These are phyloP conservation scores for Colletotrichum sp. DNA, from an alignment of 2,329 filamentous ascomycete species.

Conservation along the genomic window DNA sequence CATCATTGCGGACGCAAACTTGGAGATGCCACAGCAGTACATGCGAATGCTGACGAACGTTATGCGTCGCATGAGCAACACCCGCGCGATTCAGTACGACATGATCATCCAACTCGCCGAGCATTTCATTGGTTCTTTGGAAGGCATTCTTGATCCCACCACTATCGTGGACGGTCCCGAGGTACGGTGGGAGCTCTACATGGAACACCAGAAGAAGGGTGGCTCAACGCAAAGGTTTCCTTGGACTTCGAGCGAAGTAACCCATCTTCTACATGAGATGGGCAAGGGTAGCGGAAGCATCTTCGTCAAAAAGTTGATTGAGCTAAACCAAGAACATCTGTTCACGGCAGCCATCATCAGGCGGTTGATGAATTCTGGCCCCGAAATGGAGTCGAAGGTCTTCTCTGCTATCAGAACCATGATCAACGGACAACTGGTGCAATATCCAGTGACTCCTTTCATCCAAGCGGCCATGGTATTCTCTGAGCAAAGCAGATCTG, in stretches of 20 bases:
- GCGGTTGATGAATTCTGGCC: slow-evolving; percentile 58
- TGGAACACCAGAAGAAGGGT: slow-evolving; percentile 29
- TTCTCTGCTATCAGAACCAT: slow-evolving; percentile 57
- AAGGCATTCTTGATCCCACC: slow-evolving; percentile 37
- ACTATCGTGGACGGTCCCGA: slow-evolving; percentile 41
- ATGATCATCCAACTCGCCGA: slow-evolving; percentile 56
- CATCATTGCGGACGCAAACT: slow-evolving; percentile 61
- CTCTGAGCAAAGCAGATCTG: slow-evolving; percentile 45
- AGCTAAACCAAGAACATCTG: slow-evolving; percentile 60
- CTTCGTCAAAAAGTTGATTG: slow-evolving; percentile 71
- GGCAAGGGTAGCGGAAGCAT: slow-evolving; percentile 45
- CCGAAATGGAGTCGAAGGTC: slow-evolving; percentile 56
- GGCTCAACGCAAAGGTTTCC: slow-evolving; percentile 35
- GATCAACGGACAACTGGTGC: slow-evolving; percentile 55
- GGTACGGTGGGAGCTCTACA: slow-evolving; percentile 40
- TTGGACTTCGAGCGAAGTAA: slow-evolving; percentile 51
- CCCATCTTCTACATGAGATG: slow-evolving; percentile 50
- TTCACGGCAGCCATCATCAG: slow-evolving; percentile 62
- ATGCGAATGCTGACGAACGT: slow-evolving; percentile 57
- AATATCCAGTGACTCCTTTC: slow-evolving; percentile 57
- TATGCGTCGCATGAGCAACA: slow-evolving; percentile 49
- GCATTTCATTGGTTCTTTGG: slow-evolving; percentile 47
- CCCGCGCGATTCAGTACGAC: slow-evolving; percentile 59
- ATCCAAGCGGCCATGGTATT: slow-evolving; percentile 63
- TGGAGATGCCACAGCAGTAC: slow-evolving; percentile 61